Base-by-base conservation (phyloP, 2,329 filamentous ascomycete genomes). In the Colletotrichum orbiculare region DNA sequence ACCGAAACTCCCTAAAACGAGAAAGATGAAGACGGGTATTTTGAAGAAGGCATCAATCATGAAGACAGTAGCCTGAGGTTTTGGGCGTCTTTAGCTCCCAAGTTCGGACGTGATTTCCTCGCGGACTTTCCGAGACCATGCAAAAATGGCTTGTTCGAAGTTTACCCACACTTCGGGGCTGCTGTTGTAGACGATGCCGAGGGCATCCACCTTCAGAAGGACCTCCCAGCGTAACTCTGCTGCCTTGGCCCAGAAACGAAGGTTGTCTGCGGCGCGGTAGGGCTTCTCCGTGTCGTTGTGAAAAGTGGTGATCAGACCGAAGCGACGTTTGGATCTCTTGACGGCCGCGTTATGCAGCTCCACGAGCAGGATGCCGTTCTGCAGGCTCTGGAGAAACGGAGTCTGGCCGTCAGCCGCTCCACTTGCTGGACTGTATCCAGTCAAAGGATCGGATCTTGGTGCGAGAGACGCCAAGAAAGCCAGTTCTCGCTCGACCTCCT, bases 221-320 rank as follows among this genome's bases (percentile, higher is more conserved):
- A 94, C 87, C 78, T 98, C 96, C 90, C 95, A 99, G 60, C 96
- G 89, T 64, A 98, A 83, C 79, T 99, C 94, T 8, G 94, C 94
- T 1, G 95, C 96, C 81, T 99, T 99, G 78, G 92, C 87, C 95
- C 96, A 99, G 82, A 91, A 99, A 45, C 94, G 88, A 67, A 99
- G 84, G 76, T 99, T 99, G 71, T 99, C 96, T 3, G 94, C 93
- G 68, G 90, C 90, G 53, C 96, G 91, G 76, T 99, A 99, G 0
- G 96, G 96, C 79, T 98, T 98, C 66, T 89, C 90, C 9, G 96
- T 95, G 76, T 99, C 94, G n/a, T 89, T 90, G 76, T 98, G 96
- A 77, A 91, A 97, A 9, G 87, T 86, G 62, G 93, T 93, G 74
- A 99, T 97, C 68, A 92, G 88, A 56, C 94, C 94, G 75, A 98